phyloP scores from a whole-genome alignment of 1,139 yeast species.

The Suhomyces terraborum region DNA sequence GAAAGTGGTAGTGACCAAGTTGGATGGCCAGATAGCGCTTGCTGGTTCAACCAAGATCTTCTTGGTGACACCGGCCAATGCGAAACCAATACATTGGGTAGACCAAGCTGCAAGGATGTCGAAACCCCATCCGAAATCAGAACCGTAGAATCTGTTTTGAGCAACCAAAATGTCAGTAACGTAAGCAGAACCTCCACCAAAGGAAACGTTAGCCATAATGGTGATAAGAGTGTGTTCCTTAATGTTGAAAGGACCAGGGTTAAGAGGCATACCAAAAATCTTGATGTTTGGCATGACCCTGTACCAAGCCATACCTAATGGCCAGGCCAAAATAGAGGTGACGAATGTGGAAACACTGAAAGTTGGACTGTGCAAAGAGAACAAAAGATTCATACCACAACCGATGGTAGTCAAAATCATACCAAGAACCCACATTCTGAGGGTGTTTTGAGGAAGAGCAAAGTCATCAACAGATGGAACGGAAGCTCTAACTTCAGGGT shows the following conservation, averaged over 20 bases:
- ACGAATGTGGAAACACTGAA: slow-evolving; percentile 56
- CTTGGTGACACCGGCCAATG: slow-evolving; percentile 61
- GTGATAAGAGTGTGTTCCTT: slow-evolving; percentile 69
- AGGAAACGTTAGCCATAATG: slow-evolving; percentile 60
- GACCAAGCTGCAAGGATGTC: slow-evolving; percentile 53
- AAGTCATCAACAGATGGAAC: slow-evolving; percentile 65
- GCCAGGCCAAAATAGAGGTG: slow-evolving; percentile 63
- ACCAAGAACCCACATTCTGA: slow-evolving; percentile 61
- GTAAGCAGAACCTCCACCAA: slow-evolving; percentile 62
- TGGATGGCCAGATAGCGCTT: slow-evolving; percentile 69
- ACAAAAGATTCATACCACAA: slow-evolving; percentile 59
- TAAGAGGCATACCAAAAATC: slow-evolving; percentile 48
- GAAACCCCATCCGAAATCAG: slow-evolving; percentile 53
- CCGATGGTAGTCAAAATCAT: slow-evolving; percentile 59
- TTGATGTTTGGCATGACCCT: slow-evolving; percentile 46
- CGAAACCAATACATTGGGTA: slow-evolving; percentile 65
- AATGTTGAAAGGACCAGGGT: slow-evolving; percentile 66
- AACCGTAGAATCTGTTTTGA: slow-evolving; percentile 52
- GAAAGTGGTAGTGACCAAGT: slow-evolving; percentile 47
- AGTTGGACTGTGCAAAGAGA: slow-evolving; percentile 60
- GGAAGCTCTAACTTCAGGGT: slow-evolving; percentile 70
- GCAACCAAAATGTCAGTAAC: slow-evolving; percentile 62
- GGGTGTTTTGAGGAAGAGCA: slow-evolving; percentile 56
- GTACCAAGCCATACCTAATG: slow-evolving; percentile 58
- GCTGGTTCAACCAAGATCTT: slow-evolving; percentile 63